Evolutionary conservation across 2,329 filamentous ascomycete species (phyloP), one percentile per base, ranked within the genome.

Genomic region (Biscogniauxia sp.): DNA sequence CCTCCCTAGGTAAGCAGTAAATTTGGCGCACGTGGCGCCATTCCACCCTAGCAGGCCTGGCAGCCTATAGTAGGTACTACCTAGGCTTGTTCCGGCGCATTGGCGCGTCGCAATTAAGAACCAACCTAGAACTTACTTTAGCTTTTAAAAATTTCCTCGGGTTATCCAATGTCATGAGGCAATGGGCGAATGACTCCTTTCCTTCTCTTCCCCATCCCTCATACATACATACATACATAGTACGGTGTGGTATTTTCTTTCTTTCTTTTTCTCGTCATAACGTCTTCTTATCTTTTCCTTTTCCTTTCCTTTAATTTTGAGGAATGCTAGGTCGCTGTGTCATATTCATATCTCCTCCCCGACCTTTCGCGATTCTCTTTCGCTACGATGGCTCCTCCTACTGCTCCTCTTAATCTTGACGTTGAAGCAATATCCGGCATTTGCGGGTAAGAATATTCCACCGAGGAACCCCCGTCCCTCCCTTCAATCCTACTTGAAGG

Each of bases 341-440:
- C 9, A 32, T 9, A 13, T 7, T 32, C 2, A 32, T 32, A 32
- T 7, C 11, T 32, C 28, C 11, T 32, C 11, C 28, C 11, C 28
- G n/a, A n/a, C n/a, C n/a, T n/a, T n/a, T 45, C n/a, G 45, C 49
- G 37, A 15, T 58, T 50, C 17, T 41, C 51, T 45, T 20, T 13
- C 25, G 57, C 56, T 68, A 56, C 51, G 26, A 85, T 85, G 82
- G 82, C 80, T 55, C 84, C 84, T 55, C 82, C 84, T 3, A 83
- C 83, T 20, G 78, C 72, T 45, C 80, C 78, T n/a, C 74, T 86
- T 63, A 89, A 90, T 75, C 82, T 97, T 68, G 91, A 97, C 75
- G 88, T 97, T 62, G 91, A 95, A 73, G 93, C 93, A 62, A 88
- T 97, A 70, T 96, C 92, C 69, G 94, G 94, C 58, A 97, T 97